A percentile compares a stretch with the other conserved stretches of the same genome.
Evolutionary conservation across 345 rosid genomes (phyloP).

Genomic region (Gossypium anomalum): DNA sequence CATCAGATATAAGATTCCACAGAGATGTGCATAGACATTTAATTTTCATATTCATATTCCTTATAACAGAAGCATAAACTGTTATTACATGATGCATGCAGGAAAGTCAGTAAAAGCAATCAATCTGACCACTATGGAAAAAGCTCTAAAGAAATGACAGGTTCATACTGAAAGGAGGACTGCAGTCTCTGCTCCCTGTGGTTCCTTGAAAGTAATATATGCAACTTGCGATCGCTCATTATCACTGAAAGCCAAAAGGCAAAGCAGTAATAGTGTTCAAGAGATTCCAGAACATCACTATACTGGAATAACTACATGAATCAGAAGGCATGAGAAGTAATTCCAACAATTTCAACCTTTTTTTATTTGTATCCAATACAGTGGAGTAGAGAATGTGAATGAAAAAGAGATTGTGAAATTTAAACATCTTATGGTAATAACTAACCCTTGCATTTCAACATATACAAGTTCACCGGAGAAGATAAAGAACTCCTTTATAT

Average conservation of each 20-base stretch:
- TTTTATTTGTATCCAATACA: not conserved
- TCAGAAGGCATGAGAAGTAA: not conserved
- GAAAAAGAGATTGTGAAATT: not conserved
- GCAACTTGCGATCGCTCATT: conserved; percentile 56
- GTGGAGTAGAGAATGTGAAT: too few relatives aligned
- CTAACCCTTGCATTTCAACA: conserved; percentile 60
- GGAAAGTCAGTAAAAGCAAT: too few relatives aligned
- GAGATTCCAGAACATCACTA: not conserved
- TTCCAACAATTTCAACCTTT: not conserved
- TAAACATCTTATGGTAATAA: not conserved
- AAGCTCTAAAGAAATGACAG: not conserved
- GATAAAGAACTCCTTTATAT: conserved; percentile 85
- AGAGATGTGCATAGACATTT: too few relatives aligned
- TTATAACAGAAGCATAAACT: too few relatives aligned
- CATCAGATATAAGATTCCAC: not conserved
- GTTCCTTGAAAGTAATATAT: conserved; percentile 72
- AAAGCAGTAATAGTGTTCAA: not conserved
- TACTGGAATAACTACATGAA: not conserved
- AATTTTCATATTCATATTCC: too few relatives aligned
- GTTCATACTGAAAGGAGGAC: conserved; percentile 70
- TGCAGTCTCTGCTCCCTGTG: conserved; percentile 85
- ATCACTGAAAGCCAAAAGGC: conserved; percentile 29
- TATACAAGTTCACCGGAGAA: conserved; percentile 82
- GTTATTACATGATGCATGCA: too few relatives aligned
- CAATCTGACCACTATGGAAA: too few relatives aligned